Percentiles rank a stretch among this genome's conserved stretches.
phyloP scores from a whole-genome alignment of 2,329 filamentous ascomycete species.

The Penicillium vulpinum region DNA sequence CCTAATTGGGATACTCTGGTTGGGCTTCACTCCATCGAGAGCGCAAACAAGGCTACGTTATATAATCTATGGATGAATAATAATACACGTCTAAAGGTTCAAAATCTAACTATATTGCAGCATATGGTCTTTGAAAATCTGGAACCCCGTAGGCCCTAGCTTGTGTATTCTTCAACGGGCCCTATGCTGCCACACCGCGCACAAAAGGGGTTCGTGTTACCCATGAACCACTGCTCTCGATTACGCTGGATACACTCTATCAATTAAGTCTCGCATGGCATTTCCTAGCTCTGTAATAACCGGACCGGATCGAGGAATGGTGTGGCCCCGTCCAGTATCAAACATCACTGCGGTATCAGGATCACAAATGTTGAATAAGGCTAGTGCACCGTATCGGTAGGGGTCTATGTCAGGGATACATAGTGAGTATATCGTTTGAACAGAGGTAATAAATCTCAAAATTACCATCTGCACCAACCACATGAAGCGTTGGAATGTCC shows the following conservation, averaged over 20 bases:
- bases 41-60: background rate
- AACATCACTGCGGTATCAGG: conserved; percentile 61
- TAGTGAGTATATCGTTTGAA: background rate
- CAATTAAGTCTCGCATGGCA: conserved; percentile 18
- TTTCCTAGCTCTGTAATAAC: conserved; percentile 22
- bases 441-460: conserved; percentile 17
- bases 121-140: background rate
- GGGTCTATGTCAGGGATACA: conserved; percentile 46
- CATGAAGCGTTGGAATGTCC: conserved; percentile 45
- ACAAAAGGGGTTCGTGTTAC: background rate
- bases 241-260: conserved; percentile 2
- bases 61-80: background rate
- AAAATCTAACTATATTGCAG: background rate
- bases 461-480: conserved; percentile 35
- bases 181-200: background rate
- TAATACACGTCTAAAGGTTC: background rate
- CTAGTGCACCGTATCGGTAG: conserved; percentile 61
- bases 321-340: conserved; percentile 66
- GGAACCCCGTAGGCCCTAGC: background rate
- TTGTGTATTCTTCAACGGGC: background rate
- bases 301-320: conserved; percentile 50
- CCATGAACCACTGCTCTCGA: background rate
- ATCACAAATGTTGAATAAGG: conserved; percentile 63
- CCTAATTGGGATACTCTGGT: background rate
- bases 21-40: background rate